Percentiles rank a stretch among this genome's conserved stretches.
These are phyloP conservation scores for Elaeis guineensis DNA, from an alignment of 176 grass and related monocot genomes.

Conservation along the genomic window DNA sequence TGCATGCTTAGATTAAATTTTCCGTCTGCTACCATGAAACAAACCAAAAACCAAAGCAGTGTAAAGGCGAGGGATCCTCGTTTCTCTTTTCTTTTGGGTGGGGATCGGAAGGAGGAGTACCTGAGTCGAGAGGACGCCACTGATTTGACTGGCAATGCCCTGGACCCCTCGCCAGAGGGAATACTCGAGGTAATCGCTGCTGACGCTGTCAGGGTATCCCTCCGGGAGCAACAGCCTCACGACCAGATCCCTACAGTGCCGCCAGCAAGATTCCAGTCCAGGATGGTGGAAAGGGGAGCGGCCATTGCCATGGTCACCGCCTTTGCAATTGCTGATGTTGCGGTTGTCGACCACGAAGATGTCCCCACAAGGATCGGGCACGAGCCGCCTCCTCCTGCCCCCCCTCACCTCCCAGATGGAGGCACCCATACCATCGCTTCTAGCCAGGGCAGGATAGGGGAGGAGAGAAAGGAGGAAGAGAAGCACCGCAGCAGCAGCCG, in stretches of 20 bases:
- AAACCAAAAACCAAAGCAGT: too few species aligned
- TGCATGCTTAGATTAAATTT: too few species aligned
- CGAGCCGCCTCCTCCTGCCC: constrained; percentile 34
- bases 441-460: constrained; percentile 26
- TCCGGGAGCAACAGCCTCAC: constrained; percentile 50
- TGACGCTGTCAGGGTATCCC: constrained; percentile 77
- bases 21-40: too few species aligned
- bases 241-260: constrained; percentile 10
- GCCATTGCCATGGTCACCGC: neutral
- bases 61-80: too few species aligned
- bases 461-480: constrained; percentile 19
- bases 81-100: too few species aligned
- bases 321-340: neutral
- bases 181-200: constrained; percentile 77
- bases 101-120: constrained; percentile 10
- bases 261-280: constrained; percentile 36
- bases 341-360: constrained; percentile 20
- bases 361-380: constrained; percentile 18
- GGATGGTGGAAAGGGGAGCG: neutral
- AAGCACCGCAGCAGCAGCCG: neutral
- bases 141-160: constrained; percentile 78
- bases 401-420: constrained; percentile 67
- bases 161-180: constrained; percentile 80
- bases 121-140: constrained; percentile 86
- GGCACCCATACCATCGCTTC: neutral